Evolutionary conservation across 371 early-diverging fungal species (phyloP), one percentile per base, ranked within the genome.

Genomic region (Batrachochytrium dendrobatidis): DNA sequence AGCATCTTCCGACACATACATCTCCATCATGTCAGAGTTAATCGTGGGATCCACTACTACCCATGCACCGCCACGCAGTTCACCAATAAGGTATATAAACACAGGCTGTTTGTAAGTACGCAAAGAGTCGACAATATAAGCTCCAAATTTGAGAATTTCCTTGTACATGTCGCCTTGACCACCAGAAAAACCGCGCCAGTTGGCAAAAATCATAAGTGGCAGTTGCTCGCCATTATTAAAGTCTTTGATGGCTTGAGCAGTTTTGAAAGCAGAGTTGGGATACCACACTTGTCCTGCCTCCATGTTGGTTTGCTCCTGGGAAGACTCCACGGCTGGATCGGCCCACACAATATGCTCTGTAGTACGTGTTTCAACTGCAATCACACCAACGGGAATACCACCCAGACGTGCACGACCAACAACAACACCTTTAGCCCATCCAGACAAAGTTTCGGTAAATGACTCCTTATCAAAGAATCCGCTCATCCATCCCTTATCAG

Each of bases 121-220:
- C 45, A 99, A 83, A 25, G 95, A 95, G 77, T 95, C 95, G 55
- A 99, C 97, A 64, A 99, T 99, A 71, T 89, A 86, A 3, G 97
- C 84, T 58, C 99, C 99, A 68, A 88, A 95, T 75, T 99, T 96
- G 57, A 99, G 82, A 1, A 98, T 84, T 73, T 94, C 95, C 67
- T 95, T 87, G 83, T 86, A 95, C 97, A 99, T 97, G 74, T 99
- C 98, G 66, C 88, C 90, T 74, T 96, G 95, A 56, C 98, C 98
- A 61, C 99, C 99, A 44, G 90, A 90, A 86, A 99, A 99, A 56
- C 99, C 99, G 80, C 98, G 93, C 98, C 98, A 99, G 89, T 99
- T 98, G 75, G 98, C 98, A 82, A 99, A 92, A 75, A 99, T 89
- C 71, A 99, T 89, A 70, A 99, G 74, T 20, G 98, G 95, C 59